Base-by-base conservation (phyloP, 768 basidiomycete species). In the Serpula lacrymans region DNA sequence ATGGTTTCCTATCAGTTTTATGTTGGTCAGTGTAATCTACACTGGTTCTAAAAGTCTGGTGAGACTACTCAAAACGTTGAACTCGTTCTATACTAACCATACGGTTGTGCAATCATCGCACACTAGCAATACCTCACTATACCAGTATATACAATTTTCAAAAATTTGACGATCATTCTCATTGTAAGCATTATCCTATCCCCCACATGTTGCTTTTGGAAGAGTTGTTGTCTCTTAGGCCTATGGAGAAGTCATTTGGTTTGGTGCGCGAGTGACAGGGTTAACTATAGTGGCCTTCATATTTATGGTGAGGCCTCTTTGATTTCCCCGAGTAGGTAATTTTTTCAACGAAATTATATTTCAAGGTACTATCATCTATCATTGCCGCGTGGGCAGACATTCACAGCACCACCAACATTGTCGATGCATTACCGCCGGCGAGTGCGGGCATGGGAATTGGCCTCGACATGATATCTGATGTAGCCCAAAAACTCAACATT, bases 71-170 rank as follows among this genome's bases (percentile, higher is more conserved):
- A 5, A 5, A 23, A 13, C n/a, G n/a, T n/a, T n/a, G n/a, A 10
- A 23, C 13, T 18, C 26, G 10, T 40, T 41, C 29, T 41, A 38
- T 39, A 16, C 20, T 36, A 23, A 11, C 20, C 29, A 18, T 35
- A 29, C 9, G 9, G 39, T 13, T 33, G 27, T 21, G 34, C 16
- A 25, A 37, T 39, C n/a, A 2, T 33, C 23, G 30, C 12, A 46
- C 32, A 14, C 5, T 62, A 97, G 93, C 96, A 98, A 94, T 91
- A 83, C 65, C 73, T 99, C 35, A 88, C 82, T 49, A 98, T 99
- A 64, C 96, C 96, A 0, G 83, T 97, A 20, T 99, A 97, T 67
- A 98, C 96, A 1, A 98, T 99, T 48, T 98, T 98, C 78, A 99
- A 99, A 67, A 99, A 99, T 60, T 58, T 98, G 55, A 97, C 96